Base-by-base conservation (phyloP, 2,329 filamentous ascomycete genomes). In the Cladosporium sp. region DNA sequence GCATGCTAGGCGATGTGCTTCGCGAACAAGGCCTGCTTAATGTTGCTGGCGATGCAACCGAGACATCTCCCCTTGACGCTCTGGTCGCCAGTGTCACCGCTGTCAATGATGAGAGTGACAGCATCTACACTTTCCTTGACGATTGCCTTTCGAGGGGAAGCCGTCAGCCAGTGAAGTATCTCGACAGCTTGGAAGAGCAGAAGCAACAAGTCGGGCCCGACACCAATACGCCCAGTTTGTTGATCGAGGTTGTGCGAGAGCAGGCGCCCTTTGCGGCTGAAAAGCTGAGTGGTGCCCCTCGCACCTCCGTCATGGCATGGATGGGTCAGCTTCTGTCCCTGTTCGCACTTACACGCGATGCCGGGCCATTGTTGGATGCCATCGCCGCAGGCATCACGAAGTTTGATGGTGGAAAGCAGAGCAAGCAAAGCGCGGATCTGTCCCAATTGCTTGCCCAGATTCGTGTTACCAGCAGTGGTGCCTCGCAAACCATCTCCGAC, bases 81-180 rank as follows among this genome's bases (percentile, higher is more conserved):
- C 74, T 62, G 64, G 76, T 62, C 56, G 84, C 60, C 54, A 76
- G 57, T 70, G 74, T 59, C 60, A 49, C 53, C 5, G 16, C 52
- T 1, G 25, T 55, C 8, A 18, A 40, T 11, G 45, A 47, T 15
- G 51, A 55, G 16, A 51, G 49, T 61, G 62, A 70, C 12, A 57
- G 63, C 0, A 63, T 90, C 1, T 86, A 86, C 70, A 67, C 73
- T 0, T 94, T 93, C 62, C 66, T 96, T 20, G 91, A 96, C 62
- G 90, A 94, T 55, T 94, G 88, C 66, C 75, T 88, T 46, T 82
- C 81, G 25, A 81, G 91, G 19, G 87, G 88, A 57, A 83, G 84
- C 13, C 83, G 78, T 50, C 84, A 85, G 19, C 86, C 89, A 0
- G 84, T 94, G 61, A 94, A 89, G 63, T 92, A 95, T 61, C 81